phyloP scores from a whole-genome alignment of 768 basidiomycete genomes.

The Boletus rubescentipes region DNA sequence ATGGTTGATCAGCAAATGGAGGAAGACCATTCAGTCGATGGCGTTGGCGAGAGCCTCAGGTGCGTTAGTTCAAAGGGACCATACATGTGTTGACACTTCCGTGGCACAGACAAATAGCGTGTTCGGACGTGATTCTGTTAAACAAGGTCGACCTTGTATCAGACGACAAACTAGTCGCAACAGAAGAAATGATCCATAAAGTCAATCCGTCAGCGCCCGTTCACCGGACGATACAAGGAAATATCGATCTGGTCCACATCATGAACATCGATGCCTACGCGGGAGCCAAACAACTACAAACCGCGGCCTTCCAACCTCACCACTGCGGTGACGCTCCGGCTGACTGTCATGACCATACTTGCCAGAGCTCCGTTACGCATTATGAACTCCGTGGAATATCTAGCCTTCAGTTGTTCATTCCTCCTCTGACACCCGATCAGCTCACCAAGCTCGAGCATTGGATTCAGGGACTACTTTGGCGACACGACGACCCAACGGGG shows the following conservation, averaged over 20 bases:
- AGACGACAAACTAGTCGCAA: slow-evolving; percentile 40
- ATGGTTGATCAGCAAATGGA: slow-evolving; percentile 69
- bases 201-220: slow-evolving; percentile 83
- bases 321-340: slow-evolving; percentile 33
- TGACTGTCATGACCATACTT: slow-evolving; percentile 32
- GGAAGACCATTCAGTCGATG: slow-evolving; percentile 66
- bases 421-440: slow-evolving; percentile 49
- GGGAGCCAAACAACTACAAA: slow-evolving; percentile 37
- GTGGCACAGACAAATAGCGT: slow-evolving; percentile 81
- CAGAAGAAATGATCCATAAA: slow-evolving; percentile 61
- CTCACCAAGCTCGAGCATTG: slow-evolving; percentile 68
- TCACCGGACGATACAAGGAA: slow-evolving; percentile 65
- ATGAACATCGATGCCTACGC: slow-evolving; percentile 82
- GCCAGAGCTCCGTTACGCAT: slow-evolving; percentile 43
- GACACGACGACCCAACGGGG: slow-evolving; percentile 51
- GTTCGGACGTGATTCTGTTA: slow-evolving; percentile 85
- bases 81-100: neutral
- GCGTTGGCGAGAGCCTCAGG: slow-evolving; percentile 79
- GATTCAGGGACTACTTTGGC: slow-evolving; percentile 85
- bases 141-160: slow-evolving; percentile 87
- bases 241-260: slow-evolving; percentile 73
- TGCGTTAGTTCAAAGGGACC: slow-evolving; percentile 28
- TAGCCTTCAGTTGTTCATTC: slow-evolving; percentile 69
- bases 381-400: slow-evolving; percentile 83
- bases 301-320: slow-evolving; percentile 26